phyloP scores from a whole-genome alignment of 495 filamentous ascomycete genomes.

The Amphirosellinia nigrospora region DNA sequence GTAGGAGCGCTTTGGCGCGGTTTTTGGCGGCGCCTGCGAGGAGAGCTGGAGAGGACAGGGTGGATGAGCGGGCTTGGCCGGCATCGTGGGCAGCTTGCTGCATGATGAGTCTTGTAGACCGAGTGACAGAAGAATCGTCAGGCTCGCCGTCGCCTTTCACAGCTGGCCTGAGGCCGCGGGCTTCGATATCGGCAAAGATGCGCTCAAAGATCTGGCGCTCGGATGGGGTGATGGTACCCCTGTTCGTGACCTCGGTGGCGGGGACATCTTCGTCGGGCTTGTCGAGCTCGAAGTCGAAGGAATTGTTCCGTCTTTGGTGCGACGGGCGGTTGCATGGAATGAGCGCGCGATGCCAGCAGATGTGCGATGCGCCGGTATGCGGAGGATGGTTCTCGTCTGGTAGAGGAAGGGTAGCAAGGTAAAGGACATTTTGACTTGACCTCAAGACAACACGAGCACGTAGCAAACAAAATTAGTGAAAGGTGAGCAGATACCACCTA shows the following conservation, averaged over 20 bases:
- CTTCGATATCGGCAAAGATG: slow-evolving; percentile 63
- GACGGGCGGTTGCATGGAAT: slow-evolving; percentile 28
- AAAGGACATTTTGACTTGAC: slow-evolving; percentile 38
- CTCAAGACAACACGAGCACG: not conserved
- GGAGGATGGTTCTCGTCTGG: slow-evolving; percentile 67
- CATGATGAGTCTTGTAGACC: slow-evolving; percentile 42
- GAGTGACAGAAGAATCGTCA: not conserved
- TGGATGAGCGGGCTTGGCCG: slow-evolving; percentile 22
- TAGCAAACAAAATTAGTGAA: not conserved
- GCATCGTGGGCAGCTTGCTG: slow-evolving; percentile 41
- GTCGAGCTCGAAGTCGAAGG: slow-evolving; percentile 23
- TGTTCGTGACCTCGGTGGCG: not conserved
- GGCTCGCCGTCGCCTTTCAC: not conserved
- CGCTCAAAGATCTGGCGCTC: slow-evolving; percentile 62
- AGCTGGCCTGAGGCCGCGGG: slow-evolving; percentile 34
- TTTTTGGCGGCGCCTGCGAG: slow-evolving; percentile 31
- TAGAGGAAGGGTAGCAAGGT: slow-evolving; percentile 69
- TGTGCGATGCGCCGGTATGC: slow-evolving; percentile 32
- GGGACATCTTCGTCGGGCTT: not conserved
- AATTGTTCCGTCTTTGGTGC: not conserved
- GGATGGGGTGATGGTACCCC: slow-evolving; percentile 60
- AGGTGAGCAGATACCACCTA: not conserved
- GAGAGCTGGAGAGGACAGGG: slow-evolving; percentile 18
- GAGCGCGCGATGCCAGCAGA: slow-evolving; percentile 28
- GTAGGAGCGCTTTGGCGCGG: slow-evolving; percentile 43